Conservation (phyloP, 257 asterid species). For the Coffea eugenioides region DNA sequence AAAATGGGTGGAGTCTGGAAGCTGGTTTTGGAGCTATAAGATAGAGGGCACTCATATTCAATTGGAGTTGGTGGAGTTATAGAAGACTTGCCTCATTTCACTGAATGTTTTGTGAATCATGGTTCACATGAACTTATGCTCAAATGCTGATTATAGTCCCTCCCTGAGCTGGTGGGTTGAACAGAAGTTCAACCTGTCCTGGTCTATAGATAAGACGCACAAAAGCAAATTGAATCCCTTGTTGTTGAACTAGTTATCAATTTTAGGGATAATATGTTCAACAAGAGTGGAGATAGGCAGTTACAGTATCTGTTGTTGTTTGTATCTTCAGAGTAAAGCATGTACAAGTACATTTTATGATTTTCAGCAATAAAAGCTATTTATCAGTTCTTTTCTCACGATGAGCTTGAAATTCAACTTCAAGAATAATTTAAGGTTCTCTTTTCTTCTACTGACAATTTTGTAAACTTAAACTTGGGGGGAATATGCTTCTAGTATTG, state of each 20-base stretch:
- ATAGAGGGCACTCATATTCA: constrained; percentile 58
- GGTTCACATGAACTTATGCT: constrained; percentile 53
- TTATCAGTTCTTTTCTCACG: neutral
- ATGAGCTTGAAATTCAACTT: neutral
- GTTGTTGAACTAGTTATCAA: neutral
- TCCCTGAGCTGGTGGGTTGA: constrained; percentile 49
- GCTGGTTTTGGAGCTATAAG: constrained; percentile 92
- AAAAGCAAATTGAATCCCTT: neutral
- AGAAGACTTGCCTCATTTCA: constrained; percentile 27
- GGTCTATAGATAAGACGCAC: constrained; percentile 8
- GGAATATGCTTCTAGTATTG: neutral
- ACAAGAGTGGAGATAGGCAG: neutral
- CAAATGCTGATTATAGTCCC: constrained; percentile 16
- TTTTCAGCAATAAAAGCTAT: neutral
- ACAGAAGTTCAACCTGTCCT: constrained; percentile 70
- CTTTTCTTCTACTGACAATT: neutral
- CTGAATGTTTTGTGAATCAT: constrained; percentile 47
- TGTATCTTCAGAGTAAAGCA: constrained; percentile 34
- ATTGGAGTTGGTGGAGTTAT: constrained; percentile 62
- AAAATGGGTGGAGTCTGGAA: constrained; percentile 71
- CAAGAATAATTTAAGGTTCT: neutral
- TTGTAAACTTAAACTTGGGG: neutral
- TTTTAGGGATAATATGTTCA: constrained; percentile 4
- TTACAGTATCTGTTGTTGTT: constrained; percentile 5
- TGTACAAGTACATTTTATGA: constrained; percentile 19